Base-by-base conservation (phyloP, 176 grass and related monocot genomes). In the Elaeis guineensis region DNA sequence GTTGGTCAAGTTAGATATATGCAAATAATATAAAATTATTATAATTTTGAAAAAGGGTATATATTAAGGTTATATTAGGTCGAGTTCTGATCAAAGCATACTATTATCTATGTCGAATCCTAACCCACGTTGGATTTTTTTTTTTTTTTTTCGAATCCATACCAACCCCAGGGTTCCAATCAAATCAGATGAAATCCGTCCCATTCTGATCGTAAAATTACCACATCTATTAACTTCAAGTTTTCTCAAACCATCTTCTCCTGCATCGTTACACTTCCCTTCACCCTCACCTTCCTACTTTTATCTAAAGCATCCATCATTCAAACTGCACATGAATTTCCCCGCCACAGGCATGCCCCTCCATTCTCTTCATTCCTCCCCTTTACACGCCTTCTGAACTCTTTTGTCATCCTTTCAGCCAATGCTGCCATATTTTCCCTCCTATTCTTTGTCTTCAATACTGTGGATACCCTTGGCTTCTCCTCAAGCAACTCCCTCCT, bases 161-260 rank as follows among this genome's bases (percentile, higher is more conserved):
- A n/a, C n/a, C n/a, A n/a, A n/a, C n/a, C n/a, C n/a, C n/a, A n/a
- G n/a, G n/a, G n/a, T n/a, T n/a, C n/a, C n/a, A n/a, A n/a, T n/a
- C n/a, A n/a, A n/a, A n/a, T n/a, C n/a, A n/a, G n/a, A n/a, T n/a
- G n/a, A n/a, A n/a, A n/a, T n/a, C n/a, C n/a, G n/a, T n/a, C n/a
- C n/a, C n/a, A n/a, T n/a, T n/a, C n/a, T n/a, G n/a, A n/a, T n/a
- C n/a, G n/a, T n/a, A n/a, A n/a, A n/a, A n/a, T n/a, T n/a, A n/a
- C n/a, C n/a, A n/a, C n/a, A n/a, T n/a, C n/a, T n/a, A n/a, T n/a
- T n/a, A n/a, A n/a, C n/a, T n/a, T n/a, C 49, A 97, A 91, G 79
- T 81, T 97, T n/a, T 71, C 93, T 8, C 84, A 91, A 72, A 89
- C 93, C 8, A 62, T 85, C n/a, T 85, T 85, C 72, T 73, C 87